Base-by-base conservation (phyloP, 345 rosid species). In the Lenwebbia sp. region DNA sequence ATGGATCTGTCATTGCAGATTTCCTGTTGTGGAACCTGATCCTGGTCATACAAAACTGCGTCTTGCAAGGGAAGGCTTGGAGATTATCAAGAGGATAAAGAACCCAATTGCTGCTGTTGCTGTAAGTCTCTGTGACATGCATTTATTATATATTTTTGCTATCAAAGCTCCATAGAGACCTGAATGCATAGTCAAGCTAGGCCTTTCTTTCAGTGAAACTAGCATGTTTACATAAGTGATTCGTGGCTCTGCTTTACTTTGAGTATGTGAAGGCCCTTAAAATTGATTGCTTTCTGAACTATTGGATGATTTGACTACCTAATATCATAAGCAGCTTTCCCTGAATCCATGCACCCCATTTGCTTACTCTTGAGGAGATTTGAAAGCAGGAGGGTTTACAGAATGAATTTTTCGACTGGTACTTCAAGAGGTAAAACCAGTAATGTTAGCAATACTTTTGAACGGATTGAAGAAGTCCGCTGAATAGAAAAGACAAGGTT, bases 31-130 rank as follows among this genome's bases (percentile, higher is more conserved):
- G 41, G 99, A 96, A 86, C 99, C 99, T 91, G 98, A 95, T 93
- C 98, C 96, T 51, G 95, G 95, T 86, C 99, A 96, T 87, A 98
- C 99, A 51, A 98, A 98, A 92, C 99, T 98, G 86, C 98, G 94
- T 56, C 99, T 98, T 90, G 84, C 98, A 54, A 93, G 92, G 86
- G 98, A 93, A 90, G 99, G 99, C 70, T 90, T 96, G 91, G 98
- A 95, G 92, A 95, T 94, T 83, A 95, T 98, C 85, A 91, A 91
- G 88, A 94, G 94, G 91, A 96, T 98, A 88, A 93, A 94, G 76
- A 94, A 90, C 85, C 99, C 99, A 52, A 92, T 98, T 86, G 94
- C 99, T 21, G 96, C 96, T 86, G 95, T 98, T 90, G 97, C 98
- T 88, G 99, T 98, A 94, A 92, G 98, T 87, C 90, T 85, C 52